phyloP scores from a whole-genome alignment of 345 rosid genomes.

The Melastoma malabathricum region DNA sequence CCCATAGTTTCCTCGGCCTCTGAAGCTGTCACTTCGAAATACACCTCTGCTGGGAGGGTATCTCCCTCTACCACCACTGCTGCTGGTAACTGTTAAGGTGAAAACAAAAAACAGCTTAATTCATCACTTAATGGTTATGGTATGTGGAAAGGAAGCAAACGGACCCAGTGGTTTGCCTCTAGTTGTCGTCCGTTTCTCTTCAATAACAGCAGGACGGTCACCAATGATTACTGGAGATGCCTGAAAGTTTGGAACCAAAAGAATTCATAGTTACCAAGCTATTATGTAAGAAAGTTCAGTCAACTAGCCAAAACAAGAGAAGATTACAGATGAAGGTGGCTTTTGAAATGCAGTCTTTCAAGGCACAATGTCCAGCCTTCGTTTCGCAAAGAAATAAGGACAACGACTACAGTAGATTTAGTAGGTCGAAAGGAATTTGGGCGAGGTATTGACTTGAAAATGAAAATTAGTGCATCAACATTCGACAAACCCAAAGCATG shows the following conservation, averaged over 20 bases:
- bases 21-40: slow-evolving; percentile 33
- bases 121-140: slow-evolving; percentile 1
- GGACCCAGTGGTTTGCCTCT: slow-evolving; percentile 24
- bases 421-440: too few species aligned
- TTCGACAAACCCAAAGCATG: slow-evolving; percentile 65
- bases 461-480: too few species aligned
- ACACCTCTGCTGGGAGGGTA: slow-evolving; percentile 29
- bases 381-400: too few species aligned
- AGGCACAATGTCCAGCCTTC: too few species aligned
- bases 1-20: slow-evolving; percentile 33
- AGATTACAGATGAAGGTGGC: too few species aligned
- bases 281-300: too few species aligned
- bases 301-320: too few species aligned
- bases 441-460: too few species aligned
- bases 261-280: not conserved
- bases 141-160: not conserved
- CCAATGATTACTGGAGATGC: slow-evolving; percentile 39
- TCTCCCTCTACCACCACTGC: slow-evolving; percentile 19
- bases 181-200: slow-evolving; percentile 49
- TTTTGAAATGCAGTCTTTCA: too few species aligned
- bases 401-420: too few species aligned
- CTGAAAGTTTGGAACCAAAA: slow-evolving; percentile 15
- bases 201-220: slow-evolving; percentile 31
- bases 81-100: slow-evolving; percentile 16
- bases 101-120: not conserved